Evolutionary conservation across 2,329 filamentous ascomycete genomes (phyloP).

Genomic region (Neospermospora avenae): DNA sequence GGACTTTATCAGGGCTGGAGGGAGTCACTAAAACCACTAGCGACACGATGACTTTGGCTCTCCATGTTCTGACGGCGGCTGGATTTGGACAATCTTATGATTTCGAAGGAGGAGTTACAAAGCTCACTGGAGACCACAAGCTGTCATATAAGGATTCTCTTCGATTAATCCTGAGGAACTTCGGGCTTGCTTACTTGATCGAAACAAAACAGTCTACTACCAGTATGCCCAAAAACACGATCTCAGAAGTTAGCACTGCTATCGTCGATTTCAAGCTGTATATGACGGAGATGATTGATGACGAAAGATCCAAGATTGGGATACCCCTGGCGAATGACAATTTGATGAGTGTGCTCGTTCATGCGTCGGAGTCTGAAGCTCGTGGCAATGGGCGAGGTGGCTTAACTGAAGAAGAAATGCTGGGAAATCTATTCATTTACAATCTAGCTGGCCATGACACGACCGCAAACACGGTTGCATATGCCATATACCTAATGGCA

Average conservation of each 20-base stretch:
- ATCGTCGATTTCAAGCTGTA: constrained; percentile 17
- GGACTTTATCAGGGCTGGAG: constrained; percentile 8
- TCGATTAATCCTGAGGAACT: constrained; percentile 14
- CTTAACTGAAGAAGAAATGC: constrained; percentile 37
- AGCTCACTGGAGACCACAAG: constrained; percentile 17
- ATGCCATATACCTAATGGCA: constrained; percentile 29
- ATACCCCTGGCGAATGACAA: constrained; percentile 29
- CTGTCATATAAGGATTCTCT: constrained; percentile 19
- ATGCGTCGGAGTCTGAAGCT: constrained; percentile 26
- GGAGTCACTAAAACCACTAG: constrained; percentile 27
- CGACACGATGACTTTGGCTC: constrained; percentile 47
- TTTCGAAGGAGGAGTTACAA: constrained; percentile 10
- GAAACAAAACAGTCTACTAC: not conserved
- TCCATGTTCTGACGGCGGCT: constrained; percentile 50
- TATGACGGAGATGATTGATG: constrained; percentile 21
- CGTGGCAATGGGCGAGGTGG: constrained; percentile 20
- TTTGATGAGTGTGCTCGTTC: constrained; percentile 35
- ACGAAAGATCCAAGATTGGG: constrained; percentile 22
- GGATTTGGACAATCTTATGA: constrained; percentile 40
- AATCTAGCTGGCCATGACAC: constrained; percentile 36
- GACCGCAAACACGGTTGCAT: constrained; percentile 31
- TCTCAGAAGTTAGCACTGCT: constrained; percentile 8
- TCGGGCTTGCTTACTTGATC: constrained; percentile 17
- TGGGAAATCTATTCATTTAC: constrained; percentile 35
- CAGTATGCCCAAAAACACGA: not conserved